Percentiles rank a stretch among this genome's conserved stretches.
Evolutionary conservation across 106 monocot genomes (phyloP).

Genomic region (Hemerocallis citrina): DNA sequence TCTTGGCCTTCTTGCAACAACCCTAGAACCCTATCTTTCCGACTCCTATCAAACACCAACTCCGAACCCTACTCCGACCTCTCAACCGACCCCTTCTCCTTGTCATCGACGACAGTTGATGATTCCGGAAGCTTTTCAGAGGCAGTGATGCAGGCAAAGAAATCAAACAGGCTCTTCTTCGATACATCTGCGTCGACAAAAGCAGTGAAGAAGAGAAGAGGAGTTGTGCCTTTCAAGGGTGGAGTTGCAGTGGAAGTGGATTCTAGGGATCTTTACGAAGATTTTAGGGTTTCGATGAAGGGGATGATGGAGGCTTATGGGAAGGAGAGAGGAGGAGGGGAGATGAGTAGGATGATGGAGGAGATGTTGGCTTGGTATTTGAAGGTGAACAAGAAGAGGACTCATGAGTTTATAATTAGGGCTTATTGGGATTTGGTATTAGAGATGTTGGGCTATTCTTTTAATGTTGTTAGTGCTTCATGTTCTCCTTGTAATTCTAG

Average conservation of each 20-base stretch:
- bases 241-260: constrained; percentile 46
- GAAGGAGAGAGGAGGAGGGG: neutral
- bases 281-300: constrained; percentile 71
- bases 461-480: neutral
- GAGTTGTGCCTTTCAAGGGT: constrained; percentile 31
- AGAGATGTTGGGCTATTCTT: neutral
- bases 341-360: constrained; percentile 41
- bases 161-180: constrained; percentile 40
- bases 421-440: constrained; percentile 64
- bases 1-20: constrained; percentile 48
- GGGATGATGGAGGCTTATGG: constrained; percentile 55
- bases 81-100: neutral
- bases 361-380: constrained; percentile 66
- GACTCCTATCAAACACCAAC: constrained; percentile 1
- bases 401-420: constrained; percentile 50
- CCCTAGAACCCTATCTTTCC: constrained; percentile 23
- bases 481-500: constrained; percentile 4
- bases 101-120: neutral
- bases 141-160: constrained; percentile 13
- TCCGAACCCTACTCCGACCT: neutral
- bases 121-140: constrained; percentile 15
- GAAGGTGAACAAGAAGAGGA: constrained; percentile 37
- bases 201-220: neutral
- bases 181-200: constrained; percentile 23
- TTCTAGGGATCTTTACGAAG: constrained; percentile 47